A percentile compares a stretch with the other conserved stretches of the same genome.
Evolutionary conservation across 169 alveolate species (phyloP).

Genomic region (Plasmodium reichenowi): DNA sequence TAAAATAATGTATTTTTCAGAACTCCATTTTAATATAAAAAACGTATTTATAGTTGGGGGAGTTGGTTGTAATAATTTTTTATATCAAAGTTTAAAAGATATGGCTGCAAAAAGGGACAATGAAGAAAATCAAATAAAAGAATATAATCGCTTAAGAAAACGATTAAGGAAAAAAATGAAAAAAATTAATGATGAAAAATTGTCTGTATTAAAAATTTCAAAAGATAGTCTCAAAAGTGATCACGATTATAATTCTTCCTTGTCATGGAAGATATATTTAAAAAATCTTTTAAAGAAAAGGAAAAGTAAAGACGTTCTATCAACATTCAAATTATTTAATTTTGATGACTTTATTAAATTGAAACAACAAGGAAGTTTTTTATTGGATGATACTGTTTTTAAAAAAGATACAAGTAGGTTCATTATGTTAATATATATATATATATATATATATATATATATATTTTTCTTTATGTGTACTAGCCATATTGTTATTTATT

Average conservation of each 20-base stretch:
- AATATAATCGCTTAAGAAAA: conserved; percentile 51
- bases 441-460: neutral
- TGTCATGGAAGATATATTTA: conserved; percentile 47
- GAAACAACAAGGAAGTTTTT: conserved; percentile 36
- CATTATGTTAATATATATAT: neutral
- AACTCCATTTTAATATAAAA: conserved; percentile 66
- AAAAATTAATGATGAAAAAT: conserved; percentile 30
- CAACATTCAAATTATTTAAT: conserved; percentile 33
- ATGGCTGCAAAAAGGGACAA: conserved; percentile 24
- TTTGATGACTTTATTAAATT: conserved; percentile 36
- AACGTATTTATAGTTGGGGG: conserved; percentile 70
- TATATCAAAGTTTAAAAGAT: conserved; percentile 27
- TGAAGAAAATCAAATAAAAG: conserved; percentile 38
- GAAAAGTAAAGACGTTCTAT: conserved; percentile 25
- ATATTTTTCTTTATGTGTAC: neutral
- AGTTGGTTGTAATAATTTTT: conserved; percentile 61
- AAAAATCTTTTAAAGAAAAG: conserved; percentile 51
- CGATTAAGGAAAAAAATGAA: conserved; percentile 50
- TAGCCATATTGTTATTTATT: neutral
- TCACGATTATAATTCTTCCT: conserved; percentile 24
- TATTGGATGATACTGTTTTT: conserved; percentile 15
- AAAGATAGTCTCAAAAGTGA: conserved; percentile 15
- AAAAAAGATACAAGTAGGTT: conserved; percentile 13
- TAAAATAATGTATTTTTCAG: conserved; percentile 72
- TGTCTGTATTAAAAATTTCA: conserved; percentile 2